Conservation (phyloP, 257 asterid species). For the Paraleonurus japonicus region DNA sequence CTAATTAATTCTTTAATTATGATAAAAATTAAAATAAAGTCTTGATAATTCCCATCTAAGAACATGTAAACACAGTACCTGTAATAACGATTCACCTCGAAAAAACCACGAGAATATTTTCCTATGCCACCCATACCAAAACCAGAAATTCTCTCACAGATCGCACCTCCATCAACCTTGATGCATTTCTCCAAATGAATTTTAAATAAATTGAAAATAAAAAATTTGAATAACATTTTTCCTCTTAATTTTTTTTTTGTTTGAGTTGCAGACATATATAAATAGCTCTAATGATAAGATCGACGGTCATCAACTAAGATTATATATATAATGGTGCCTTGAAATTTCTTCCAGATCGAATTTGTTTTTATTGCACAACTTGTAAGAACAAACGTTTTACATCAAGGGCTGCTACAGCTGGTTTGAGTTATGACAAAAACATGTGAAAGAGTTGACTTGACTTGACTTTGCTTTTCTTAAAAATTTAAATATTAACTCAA, state of each 20-base stretch:
- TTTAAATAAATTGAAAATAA: background rate
- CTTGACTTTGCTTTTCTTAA: background rate
- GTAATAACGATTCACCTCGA: background rate
- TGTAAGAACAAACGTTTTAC: background rate
- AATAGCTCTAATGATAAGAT: background rate
- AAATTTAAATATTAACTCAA: too few relatives aligned
- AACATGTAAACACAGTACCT: slow-evolving; percentile 18
- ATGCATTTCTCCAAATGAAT: background rate
- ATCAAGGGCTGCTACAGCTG: background rate
- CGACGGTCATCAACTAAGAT: background rate
- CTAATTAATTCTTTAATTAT: background rate
- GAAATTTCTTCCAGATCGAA: background rate
- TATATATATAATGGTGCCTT: background rate
- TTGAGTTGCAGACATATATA: background rate
- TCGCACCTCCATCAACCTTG: background rate
- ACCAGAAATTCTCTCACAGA: background rate
- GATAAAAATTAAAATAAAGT: background rate
- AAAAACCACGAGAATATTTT: background rate
- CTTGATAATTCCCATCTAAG: background rate
- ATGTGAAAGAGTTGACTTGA: background rate
- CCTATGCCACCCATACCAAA: slow-evolving; percentile 36
- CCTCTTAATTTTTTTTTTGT: background rate
- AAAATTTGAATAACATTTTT: background rate
- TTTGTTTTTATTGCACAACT: slow-evolving; percentile 1
- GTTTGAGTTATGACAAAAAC: slow-evolving; percentile 1